Base-by-base conservation (phyloP, 1,284 basidiomycete genomes). In the Cryptococcus depauperatus region DNA sequence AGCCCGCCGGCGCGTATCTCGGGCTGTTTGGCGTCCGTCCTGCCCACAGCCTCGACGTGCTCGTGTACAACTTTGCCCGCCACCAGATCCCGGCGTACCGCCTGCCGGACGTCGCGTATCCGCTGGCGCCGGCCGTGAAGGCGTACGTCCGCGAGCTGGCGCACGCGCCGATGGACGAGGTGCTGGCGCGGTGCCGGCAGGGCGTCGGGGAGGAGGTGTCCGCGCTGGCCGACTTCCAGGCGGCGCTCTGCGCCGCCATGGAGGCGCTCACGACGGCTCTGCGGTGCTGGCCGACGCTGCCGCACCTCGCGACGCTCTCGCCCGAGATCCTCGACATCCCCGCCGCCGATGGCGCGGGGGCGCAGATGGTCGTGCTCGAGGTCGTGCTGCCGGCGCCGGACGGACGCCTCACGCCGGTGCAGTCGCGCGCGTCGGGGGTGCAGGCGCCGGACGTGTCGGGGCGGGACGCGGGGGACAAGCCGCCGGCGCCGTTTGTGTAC, bases 31-130 rank as follows among this genome's bases (percentile, higher is more conserved):
- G 74, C 47, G 71, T 74, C 6, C 62, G 74, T 21, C 71, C 74
- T 1, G 69, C 68, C 6, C 60, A 58, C 3, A 67, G 64, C 8
- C 59, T 73, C 37, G 74, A 75, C 45, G 72, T 74, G 16, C 59
- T 76, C 4, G 74, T 75, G 11, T 76, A 75, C 67, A 72, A 73
- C 58, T 75, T 75, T 61, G 74, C 75, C 25, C 68, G 73, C 21
- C 75, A 75, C 51, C 74, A 75, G 58, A 74, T 76, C 50, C 75
- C 75, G 3, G 74, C 74, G 3, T 76, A 74, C 58, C 70, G 75
- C 22, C 64, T 76, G 9, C 74, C 75, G 0, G 73, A 76, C 46
- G 73, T 76, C 19, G 50, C 59, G 22, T 66, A 60, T 50, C 68
- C 68, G 14, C 58, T 75, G 16, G 66, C 68, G 2, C 54, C 65